These are phyloP conservation scores for Globisporangium spinosum DNA, from an alignment of 352 stramenopile species.

Conservation along the genomic window DNA sequence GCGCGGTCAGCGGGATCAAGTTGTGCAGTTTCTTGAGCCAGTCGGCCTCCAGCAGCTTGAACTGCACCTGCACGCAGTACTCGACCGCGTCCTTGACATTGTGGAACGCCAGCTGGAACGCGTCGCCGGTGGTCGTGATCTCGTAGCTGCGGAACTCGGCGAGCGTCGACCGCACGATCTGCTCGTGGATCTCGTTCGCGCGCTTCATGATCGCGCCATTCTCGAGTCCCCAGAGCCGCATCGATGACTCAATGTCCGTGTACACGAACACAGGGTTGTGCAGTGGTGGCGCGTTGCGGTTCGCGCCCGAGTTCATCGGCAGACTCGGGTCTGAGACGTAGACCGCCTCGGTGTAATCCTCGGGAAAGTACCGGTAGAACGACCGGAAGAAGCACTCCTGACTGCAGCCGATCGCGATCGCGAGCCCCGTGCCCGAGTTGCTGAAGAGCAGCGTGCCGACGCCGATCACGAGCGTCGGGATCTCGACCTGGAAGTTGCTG, in stretches of 20 bases:
- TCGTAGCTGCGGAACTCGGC: slow-evolving; percentile 47
- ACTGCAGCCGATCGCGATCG: slow-evolving; percentile 43
- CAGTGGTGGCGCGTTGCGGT: slow-evolving; percentile 21
- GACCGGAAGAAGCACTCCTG: slow-evolving; percentile 43
- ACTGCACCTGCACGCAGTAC: slow-evolving; percentile 51
- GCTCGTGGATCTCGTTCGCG: slow-evolving; percentile 54
- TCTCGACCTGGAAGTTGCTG: slow-evolving; percentile 27
- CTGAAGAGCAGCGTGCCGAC: slow-evolving; percentile 41
- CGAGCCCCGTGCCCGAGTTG: slow-evolving; percentile 39
- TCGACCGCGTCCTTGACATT: slow-evolving; percentile 48
- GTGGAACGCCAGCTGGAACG: slow-evolving; percentile 64
- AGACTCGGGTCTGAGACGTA: slow-evolving; percentile 40
- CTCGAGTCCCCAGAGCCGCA: slow-evolving; percentile 35
- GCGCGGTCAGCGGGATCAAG: slow-evolving; percentile 25
- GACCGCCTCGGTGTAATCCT: slow-evolving; percentile 44
- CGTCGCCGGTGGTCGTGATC: slow-evolving; percentile 53
- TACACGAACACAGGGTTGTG: slow-evolving; percentile 58
- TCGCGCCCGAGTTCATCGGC: slow-evolving; percentile 18
- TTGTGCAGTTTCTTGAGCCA: slow-evolving; percentile 52
- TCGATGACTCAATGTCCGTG: slow-evolving; percentile 68
- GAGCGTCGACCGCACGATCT: slow-evolving; percentile 37
- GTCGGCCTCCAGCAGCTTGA: slow-evolving; percentile 32
- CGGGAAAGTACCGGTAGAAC: slow-evolving; percentile 36
- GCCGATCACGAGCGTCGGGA: slow-evolving; percentile 33
- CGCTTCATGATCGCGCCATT: slow-evolving; percentile 38